A percentile compares a stretch with the other conserved stretches of the same genome.
These are phyloP conservation scores for Quercus tomentella DNA, from an alignment of 331 rosid genomes.

Conservation along the genomic window DNA sequence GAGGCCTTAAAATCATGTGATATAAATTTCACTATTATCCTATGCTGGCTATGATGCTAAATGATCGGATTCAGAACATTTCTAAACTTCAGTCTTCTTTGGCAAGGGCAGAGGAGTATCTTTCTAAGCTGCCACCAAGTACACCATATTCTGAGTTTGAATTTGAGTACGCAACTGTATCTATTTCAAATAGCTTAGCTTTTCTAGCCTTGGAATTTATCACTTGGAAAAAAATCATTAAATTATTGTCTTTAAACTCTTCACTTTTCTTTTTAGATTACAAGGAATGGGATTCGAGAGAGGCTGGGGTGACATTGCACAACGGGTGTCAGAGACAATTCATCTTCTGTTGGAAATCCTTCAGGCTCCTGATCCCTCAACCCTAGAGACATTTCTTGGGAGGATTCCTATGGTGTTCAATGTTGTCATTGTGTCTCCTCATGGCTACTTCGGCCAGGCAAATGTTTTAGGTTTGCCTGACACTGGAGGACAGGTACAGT, in stretches of 20 bases:
- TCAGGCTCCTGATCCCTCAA: conserved; percentile 90
- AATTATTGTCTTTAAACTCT: no score
- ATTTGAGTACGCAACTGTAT: conserved; percentile 49
- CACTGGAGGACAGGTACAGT: conserved; percentile 91
- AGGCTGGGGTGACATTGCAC: conserved; percentile 88
- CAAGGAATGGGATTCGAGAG: conserved; percentile 86
- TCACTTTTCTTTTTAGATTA: conserved; percentile 30
- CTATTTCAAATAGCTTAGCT: no score
- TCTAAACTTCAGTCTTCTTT: conserved; percentile 70
- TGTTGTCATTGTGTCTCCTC: conserved; percentile 90
- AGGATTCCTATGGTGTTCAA: conserved; percentile 93
- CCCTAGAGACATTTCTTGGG: conserved; percentile 80
- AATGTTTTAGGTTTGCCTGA: conserved; percentile 95
- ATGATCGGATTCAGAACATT: conserved; percentile 62
- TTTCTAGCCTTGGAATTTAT: no score
- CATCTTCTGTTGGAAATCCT: conserved; percentile 76
- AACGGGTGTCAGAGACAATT: conserved; percentile 61
- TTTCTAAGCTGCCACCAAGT: conserved; percentile 52
- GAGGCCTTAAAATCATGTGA: no score
- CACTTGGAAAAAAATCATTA: no score
- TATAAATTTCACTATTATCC: neutral
- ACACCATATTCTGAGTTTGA: conserved; percentile 69
- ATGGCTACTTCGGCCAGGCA: conserved; percentile 97
- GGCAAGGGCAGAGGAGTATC: conserved; percentile 77
- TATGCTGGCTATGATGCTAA: conserved; percentile 76